Evolutionary conservation across 495 filamentous ascomycete species (phyloP).

Genomic region (Cladorrhinum samala): DNA sequence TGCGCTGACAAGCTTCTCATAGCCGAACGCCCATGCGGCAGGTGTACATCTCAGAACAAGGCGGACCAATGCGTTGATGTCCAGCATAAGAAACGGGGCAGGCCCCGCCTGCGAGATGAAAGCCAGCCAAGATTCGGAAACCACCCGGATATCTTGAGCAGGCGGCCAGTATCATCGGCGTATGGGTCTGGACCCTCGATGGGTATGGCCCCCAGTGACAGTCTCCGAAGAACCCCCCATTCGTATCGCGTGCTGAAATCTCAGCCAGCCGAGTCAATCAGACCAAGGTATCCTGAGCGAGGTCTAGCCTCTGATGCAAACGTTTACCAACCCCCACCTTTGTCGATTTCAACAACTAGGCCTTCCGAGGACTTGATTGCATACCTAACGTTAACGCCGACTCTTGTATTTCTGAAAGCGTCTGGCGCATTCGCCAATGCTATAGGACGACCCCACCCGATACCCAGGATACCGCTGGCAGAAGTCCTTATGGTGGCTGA

Average conservation of each 20-base stretch:
- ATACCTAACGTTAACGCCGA: conserved; percentile 50
- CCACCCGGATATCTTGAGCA: conserved; percentile 37
- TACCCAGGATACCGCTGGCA: conserved; percentile 38
- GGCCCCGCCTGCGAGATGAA: conserved; percentile 87
- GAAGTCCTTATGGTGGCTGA: conserved; percentile 45
- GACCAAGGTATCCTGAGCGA: conserved; percentile 43
- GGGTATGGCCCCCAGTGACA: conserved; percentile 39
- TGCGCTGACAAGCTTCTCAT: conserved; percentile 17
- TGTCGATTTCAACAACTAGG: conserved; percentile 36
- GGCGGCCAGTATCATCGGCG: conserved; percentile 40
- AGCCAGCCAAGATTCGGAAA: conserved; percentile 48
- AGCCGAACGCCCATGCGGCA: conserved; percentile 58
- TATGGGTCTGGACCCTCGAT: conserved; percentile 34
- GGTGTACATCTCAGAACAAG: conserved; percentile 56
- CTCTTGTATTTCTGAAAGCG: conserved; percentile 49
- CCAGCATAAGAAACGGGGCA: conserved; percentile 91
- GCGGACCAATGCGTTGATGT: conserved; percentile 90
- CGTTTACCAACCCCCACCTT: conserved; percentile 36
- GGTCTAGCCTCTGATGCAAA: conserved; percentile 39
- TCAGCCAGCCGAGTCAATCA: conserved; percentile 42
- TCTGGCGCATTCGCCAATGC: conserved; percentile 47
- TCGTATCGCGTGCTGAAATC: conserved; percentile 56
- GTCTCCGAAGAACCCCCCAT: conserved; percentile 43
- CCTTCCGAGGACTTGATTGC: conserved; percentile 42
- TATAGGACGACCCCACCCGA: conserved; percentile 37